These are phyloP conservation scores for Fraxinus angustifolia DNA, from an alignment of 305 asterid genomes.

Conservation along the genomic window DNA sequence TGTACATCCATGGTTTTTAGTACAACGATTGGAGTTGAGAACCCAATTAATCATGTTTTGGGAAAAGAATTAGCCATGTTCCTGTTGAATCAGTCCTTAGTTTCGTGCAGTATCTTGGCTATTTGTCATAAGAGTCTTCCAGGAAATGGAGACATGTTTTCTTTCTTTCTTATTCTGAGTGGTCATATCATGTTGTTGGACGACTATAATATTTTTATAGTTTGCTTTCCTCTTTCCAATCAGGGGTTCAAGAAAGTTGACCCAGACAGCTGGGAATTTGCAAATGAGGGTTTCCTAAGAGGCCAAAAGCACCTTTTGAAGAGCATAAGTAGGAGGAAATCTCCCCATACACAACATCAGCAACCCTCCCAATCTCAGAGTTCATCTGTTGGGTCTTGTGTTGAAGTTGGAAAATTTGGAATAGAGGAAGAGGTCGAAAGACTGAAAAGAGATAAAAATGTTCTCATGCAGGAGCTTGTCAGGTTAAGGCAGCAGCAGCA, in stretches of 20 bases:
- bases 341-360: conserved; percentile 27
- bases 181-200: conserved; percentile 19
- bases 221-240: conserved; percentile 37
- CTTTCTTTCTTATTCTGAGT: background rate
- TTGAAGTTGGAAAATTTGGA: conserved; percentile 58
- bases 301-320: conserved; percentile 43
- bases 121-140: background rate
- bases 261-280: conserved; percentile 38
- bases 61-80: background rate
- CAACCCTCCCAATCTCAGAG: conserved; percentile 36
- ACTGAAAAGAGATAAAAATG: conserved; percentile 62
- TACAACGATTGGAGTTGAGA: background rate
- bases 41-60: background rate
- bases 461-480: conserved; percentile 74
- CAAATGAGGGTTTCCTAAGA: conserved; percentile 41
- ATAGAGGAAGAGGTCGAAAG: conserved; percentile 62
- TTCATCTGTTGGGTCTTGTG: conserved; percentile 45
- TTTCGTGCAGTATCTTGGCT: background rate
- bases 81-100: background rate
- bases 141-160: background rate
- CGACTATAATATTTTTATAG: conserved; percentile 49
- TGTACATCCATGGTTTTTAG: background rate
- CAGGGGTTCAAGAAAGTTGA: conserved; percentile 49
- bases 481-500: conserved; percentile 71
- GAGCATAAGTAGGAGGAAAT: conserved; percentile 33